These are phyloP conservation scores for Garcileccinum viscosum DNA, from an alignment of 1,284 basidiomycete species.

Conservation along the genomic window DNA sequence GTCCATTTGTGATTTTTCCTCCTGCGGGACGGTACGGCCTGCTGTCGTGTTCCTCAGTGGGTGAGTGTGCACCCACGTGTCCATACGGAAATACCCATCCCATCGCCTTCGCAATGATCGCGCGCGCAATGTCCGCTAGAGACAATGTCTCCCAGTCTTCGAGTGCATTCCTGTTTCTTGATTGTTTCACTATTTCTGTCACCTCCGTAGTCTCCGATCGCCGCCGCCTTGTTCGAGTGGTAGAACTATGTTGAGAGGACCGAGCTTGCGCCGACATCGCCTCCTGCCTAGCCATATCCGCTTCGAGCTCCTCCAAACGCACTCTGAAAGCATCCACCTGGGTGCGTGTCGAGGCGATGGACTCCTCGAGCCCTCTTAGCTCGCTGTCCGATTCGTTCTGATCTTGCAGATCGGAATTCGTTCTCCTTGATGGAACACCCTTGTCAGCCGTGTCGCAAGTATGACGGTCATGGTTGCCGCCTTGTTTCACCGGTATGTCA, in stretches of 20 bases:
- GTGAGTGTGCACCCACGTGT: neutral
- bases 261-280: conserved; percentile 1
- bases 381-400: conserved; percentile 5
- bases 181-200: neutral
- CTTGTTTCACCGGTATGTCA: neutral
- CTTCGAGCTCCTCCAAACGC: conserved; percentile 36
- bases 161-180: neutral
- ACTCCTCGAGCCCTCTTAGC: conserved; percentile 29
- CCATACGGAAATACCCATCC: conserved; percentile 37
- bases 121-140: conserved; percentile 19
- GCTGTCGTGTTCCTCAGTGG: neutral
- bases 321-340: conserved; percentile 33
- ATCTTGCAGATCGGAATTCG: neutral
- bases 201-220: neutral
- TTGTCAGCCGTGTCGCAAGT: neutral
- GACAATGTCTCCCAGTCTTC: conserved; percentile 9
- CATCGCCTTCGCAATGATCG: conserved; percentile 21
- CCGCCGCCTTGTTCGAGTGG: conserved; percentile 3
- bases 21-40: neutral
- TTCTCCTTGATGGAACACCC: neutral
- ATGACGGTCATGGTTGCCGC: neutral
- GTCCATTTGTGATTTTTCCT: neutral
- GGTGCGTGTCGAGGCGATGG: conserved; percentile 29
- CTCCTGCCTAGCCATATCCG: conserved; percentile 27
- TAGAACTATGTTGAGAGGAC: neutral